Base-by-base conservation (phyloP, 1,284 basidiomycete genomes). In the Cystobasidium pallidum region DNA sequence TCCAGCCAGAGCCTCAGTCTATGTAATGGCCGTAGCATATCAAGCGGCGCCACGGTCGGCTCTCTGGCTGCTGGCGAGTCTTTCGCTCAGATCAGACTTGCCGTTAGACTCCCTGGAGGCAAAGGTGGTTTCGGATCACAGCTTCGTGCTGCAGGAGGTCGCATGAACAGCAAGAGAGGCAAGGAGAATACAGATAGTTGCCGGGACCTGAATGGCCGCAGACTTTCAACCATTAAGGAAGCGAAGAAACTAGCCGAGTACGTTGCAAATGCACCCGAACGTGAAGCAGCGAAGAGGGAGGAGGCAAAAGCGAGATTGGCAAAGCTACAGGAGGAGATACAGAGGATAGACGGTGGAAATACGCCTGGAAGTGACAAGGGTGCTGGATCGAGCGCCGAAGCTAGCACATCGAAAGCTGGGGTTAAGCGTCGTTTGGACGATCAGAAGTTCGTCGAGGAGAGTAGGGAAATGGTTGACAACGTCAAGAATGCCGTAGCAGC, bases 51-150 rank as follows among this genome's bases (percentile, higher is more conserved):
- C 7, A 63, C 59, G 15, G 30, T 71, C 52, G 61, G 34, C 3
- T 57, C 49, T 24, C 63, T 72, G 15, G 51, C 70, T 30, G 70
- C 59, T 26, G 52, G 54, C 1, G 34, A 13, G 11, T 30, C 28
- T n/a, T 59, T 68, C 41, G 63, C 63, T 32, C 41, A 61, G 17
- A 32, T 84, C n/a, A 77, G 80, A 13, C 78, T 82, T 15, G 70
- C 74, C 1, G 76, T 76, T 70, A 75, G 89, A 36, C 80, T 95
- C 11, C 84, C 85, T 11, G 95, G 95, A 73, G 96, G 96, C 58
- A 99, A 99, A 82, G 95, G 96, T 79, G 95, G 95, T 63, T 99
- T 99, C 80, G 95, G 96, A 8, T 91, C 90, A 28, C 94, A 97
- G 84, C 85, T 99, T 75, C 88, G 95, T 80, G 95, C 96, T 0